Base-by-base conservation (phyloP, 2,329 filamentous ascomycete species). In the Gliomastix tumulicola region DNA sequence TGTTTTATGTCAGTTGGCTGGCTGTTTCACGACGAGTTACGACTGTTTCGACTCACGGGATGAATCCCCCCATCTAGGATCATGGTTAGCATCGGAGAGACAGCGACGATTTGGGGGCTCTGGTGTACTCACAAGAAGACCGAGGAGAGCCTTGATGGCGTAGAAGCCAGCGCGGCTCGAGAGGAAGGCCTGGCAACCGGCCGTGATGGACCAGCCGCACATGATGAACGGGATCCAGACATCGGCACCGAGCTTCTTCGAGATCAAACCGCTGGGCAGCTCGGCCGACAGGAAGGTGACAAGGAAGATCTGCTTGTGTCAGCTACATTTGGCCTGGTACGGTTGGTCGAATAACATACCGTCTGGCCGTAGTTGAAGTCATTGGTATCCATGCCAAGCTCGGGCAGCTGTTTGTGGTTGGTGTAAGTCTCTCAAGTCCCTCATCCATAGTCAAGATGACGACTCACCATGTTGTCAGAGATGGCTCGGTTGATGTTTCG, bases 31-130 rank as follows among this genome's bases (percentile, higher is more conserved):
- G n/a, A n/a, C n/a, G n/a, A n/a, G n/a, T n/a, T n/a, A n/a, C n/a
- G n/a, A n/a, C n/a, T 21, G 5, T 18, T 16, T 8, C 10, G 47
- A 52, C 53, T 25, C 57, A 66, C 45, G 68, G 68, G 21, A 72
- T 72, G 38, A 71, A 72, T 1, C 68, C 68, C 16, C 69, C 68
- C 60, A 68, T 67, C n/a, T n/a, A n/a, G n/a, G n/a, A n/a, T n/a
- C n/a, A n/a, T n/a, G n/a, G n/a, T n/a, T n/a, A n/a, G n/a, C n/a
- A n/a, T n/a, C n/a, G n/a, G n/a, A n/a, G n/a, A n/a, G n/a, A n/a
- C n/a, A n/a, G n/a, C n/a, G n/a, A n/a, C n/a, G n/a, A n/a, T n/a
- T n/a, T n/a, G n/a, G n/a, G n/a, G n/a, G n/a, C n/a, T n/a, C n/a
- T n/a, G n/a, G n/a, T n/a, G n/a, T n/a, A n/a, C n/a, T n/a, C n/a